phyloP scores from a whole-genome alignment of 176 grass and related monocot species.

The Raddia distichophylla region DNA sequence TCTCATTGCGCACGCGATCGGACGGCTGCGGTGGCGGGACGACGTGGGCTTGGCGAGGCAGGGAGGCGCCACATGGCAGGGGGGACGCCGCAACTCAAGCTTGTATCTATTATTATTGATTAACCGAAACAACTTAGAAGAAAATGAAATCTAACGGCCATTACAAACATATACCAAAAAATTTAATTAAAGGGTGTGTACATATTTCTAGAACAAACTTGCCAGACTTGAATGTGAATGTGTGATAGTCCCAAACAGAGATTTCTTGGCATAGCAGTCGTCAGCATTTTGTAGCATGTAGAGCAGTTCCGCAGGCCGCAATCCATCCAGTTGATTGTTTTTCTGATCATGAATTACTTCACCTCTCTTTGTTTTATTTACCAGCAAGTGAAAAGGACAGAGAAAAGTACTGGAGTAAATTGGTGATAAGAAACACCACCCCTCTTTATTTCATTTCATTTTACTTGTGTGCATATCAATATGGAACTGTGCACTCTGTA shows the following conservation, averaged over 20 bases:
- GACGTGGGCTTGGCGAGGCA: too few relatives aligned
- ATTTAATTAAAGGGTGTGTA: background rate
- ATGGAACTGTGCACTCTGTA: constrained; percentile 1
- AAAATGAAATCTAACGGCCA: too few relatives aligned
- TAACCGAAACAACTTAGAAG: too few relatives aligned
- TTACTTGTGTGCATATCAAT: constrained; percentile 12
- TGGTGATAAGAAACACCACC: background rate
- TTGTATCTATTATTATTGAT: too few relatives aligned
- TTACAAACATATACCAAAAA: background rate
- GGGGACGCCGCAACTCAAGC: too few relatives aligned
- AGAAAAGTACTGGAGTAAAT: background rate
- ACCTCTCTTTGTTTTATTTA: background rate
- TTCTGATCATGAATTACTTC: background rate
- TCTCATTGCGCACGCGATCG: too few relatives aligned
- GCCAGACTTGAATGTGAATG: background rate
- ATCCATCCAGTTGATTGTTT: background rate
- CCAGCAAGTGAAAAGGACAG: background rate
- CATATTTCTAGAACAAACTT: background rate
- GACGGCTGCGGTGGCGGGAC: too few relatives aligned
- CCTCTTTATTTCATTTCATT: background rate
- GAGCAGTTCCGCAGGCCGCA: background rate
- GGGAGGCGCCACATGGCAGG: too few relatives aligned
- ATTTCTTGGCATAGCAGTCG: background rate
- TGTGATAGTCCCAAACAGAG: background rate
- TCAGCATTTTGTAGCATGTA: background rate